Percentiles rank a stretch among this genome's conserved stretches.
phyloP scores from a whole-genome alignment of 78 protist genomes.

The Isochrysis galbana region DNA sequence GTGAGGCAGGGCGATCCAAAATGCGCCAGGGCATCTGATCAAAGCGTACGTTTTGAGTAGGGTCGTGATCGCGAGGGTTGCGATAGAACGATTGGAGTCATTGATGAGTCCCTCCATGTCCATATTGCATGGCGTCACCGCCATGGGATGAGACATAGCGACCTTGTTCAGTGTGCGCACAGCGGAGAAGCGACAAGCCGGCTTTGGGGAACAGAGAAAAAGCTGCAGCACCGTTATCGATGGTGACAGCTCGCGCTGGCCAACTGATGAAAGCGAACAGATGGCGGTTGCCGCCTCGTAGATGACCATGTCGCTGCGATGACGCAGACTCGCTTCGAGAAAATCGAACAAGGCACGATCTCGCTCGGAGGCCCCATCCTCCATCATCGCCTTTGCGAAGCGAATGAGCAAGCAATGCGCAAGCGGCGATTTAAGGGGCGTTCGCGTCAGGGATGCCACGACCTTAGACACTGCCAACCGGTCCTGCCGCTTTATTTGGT shows the following conservation, averaged over 20 bases:
- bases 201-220: slow-evolving; percentile 83
- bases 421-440: slow-evolving; percentile 75
- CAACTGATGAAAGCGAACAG: slow-evolving; percentile 74
- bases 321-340: slow-evolving; percentile 79
- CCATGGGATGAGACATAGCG: slow-evolving; percentile 65
- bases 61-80: slow-evolving; percentile 97
- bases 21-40: too few relatives aligned
- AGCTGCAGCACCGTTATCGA: slow-evolving; percentile 78
- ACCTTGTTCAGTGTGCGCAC: slow-evolving; percentile 86
- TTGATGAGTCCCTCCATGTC: slow-evolving; percentile 92
- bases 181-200: slow-evolving; percentile 92
- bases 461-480: slow-evolving; percentile 82
- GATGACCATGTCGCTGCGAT: slow-evolving; percentile 91
- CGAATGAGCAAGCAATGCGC: slow-evolving; percentile 89
- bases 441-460: slow-evolving; percentile 52
- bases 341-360: slow-evolving; percentile 48
- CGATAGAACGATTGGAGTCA: slow-evolving; percentile 92
- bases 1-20: too few relatives aligned
- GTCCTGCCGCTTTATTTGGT: slow-evolving; percentile 83
- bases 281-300: slow-evolving; percentile 96
- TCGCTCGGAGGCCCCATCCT: background rate
- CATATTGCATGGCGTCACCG: slow-evolving; percentile 82
- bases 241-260: slow-evolving; percentile 69
- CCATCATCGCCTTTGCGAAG: slow-evolving; percentile 34
- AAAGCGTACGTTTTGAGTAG: slow-evolving; percentile 91